Conservation (phyloP, 768 basidiomycete genomes). For the Strobilomyces confusus region DNA sequence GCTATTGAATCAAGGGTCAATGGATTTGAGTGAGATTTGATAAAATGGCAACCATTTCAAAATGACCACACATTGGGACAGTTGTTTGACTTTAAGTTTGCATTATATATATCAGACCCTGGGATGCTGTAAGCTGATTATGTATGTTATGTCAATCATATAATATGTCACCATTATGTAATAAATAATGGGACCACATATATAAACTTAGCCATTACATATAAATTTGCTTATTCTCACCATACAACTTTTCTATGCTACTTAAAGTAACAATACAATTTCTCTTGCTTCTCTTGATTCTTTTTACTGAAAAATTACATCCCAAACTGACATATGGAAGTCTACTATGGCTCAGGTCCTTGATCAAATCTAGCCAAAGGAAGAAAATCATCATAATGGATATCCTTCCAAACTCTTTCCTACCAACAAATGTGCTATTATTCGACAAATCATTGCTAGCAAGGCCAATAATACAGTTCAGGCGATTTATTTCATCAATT, state of each 20-base stretch:
- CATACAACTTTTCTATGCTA: background rate
- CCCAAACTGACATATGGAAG: slow-evolving; percentile 5
- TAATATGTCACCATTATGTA: background rate
- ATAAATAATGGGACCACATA: background rate
- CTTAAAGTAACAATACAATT: background rate
- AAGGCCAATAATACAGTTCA: background rate
- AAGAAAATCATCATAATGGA: background rate
- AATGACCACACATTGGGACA: background rate
- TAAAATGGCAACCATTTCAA: background rate
- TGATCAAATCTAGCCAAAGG: background rate
- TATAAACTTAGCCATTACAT: background rate
- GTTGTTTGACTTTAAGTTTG: background rate
- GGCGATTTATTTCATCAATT: background rate
- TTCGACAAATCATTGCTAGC: background rate
- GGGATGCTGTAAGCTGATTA: slow-evolving; percentile 1
- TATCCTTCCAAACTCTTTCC: background rate
- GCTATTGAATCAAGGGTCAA: background rate
- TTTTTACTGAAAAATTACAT: background rate
- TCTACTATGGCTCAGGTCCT: background rate
- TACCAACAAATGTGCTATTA: background rate
- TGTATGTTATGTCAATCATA: background rate
- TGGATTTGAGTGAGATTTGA: background rate
- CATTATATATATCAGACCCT: background rate
- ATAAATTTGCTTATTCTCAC: background rate
- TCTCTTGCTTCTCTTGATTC: background rate